Evolutionary conservation across 2,329 filamentous ascomycete genomes (phyloP).

Genomic region (Myriosclerotinia duriaeana): DNA sequence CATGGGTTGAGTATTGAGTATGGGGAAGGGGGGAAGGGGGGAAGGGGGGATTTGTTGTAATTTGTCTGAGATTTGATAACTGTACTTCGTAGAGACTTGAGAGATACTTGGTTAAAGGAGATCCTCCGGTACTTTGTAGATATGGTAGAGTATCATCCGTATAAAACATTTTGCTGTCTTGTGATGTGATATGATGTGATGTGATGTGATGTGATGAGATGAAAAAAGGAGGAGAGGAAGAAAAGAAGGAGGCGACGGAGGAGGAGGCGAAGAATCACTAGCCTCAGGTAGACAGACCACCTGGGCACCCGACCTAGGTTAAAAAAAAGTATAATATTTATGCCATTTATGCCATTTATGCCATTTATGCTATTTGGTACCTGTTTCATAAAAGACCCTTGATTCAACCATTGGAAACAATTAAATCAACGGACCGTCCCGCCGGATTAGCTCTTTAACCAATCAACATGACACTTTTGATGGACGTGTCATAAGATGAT

Average conservation of each 20-base stretch:
- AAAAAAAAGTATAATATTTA: neutral
- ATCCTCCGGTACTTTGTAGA: conserved; percentile 11
- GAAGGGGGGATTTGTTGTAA: neutral
- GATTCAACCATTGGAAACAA: neutral
- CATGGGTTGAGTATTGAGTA: neutral
- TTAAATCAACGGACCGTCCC: conserved; percentile 5
- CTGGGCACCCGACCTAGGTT: too few species aligned
- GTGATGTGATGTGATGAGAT: too few species aligned
- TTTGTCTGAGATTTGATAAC: neutral
- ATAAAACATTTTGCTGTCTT: neutral
- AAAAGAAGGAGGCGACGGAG: neutral
- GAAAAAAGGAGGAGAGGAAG: conserved; percentile 2
- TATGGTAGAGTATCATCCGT: neutral
- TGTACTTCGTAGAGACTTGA: too few species aligned
- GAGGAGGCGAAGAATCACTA: too few species aligned
- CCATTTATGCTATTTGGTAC: neutral
- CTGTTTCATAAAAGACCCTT: conserved; percentile 3
- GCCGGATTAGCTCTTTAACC: neutral
- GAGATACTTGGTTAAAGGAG: neutral
- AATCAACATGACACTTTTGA: neutral
- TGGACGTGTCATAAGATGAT: neutral
- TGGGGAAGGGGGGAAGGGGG: neutral
- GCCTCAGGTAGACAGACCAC: neutral
- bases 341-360: neutral
- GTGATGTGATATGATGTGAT: neutral